Evolutionary conservation across 495 filamentous ascomycete species (phyloP).

Genomic region (Cairneyella variabilis): DNA sequence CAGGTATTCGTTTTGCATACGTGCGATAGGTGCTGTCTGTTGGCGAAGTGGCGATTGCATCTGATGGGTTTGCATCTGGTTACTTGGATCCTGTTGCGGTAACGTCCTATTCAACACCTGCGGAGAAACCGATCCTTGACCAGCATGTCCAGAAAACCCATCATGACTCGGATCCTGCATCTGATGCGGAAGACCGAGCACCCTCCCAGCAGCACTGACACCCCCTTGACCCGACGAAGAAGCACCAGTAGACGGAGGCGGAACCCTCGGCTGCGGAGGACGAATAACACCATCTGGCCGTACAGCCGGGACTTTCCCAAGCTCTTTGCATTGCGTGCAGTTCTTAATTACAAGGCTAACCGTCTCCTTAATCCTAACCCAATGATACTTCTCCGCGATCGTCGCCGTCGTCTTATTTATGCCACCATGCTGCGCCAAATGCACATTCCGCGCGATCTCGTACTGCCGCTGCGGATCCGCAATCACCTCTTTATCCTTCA

Average conservation of each 20-base stretch:
- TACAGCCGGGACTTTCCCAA: conserved; percentile 54
- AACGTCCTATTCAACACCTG: conserved; percentile 24
- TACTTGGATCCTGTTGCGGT: conserved; percentile 6
- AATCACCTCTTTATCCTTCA: conserved; percentile 97
- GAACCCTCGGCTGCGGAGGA: not conserved
- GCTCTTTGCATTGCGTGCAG: conserved; percentile 85
- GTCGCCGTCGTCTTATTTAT: conserved; percentile 98
- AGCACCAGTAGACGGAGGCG: not conserved
- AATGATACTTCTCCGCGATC: conserved; percentile 92
- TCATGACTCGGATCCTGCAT: not conserved
- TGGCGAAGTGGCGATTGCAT: conserved; percentile 2
- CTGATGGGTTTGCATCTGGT: not conserved
- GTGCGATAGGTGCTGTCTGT: conserved; percentile 14
- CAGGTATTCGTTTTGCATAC: conserved; percentile 23
- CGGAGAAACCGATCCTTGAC: conserved; percentile 23
- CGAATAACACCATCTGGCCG: conserved; percentile 23
- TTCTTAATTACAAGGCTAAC: conserved; percentile 92
- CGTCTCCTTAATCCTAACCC: conserved; percentile 98
- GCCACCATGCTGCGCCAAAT: conserved; percentile 75
- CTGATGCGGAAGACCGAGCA: conserved; percentile 16
- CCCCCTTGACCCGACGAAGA: conserved; percentile 13
- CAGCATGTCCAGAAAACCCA: conserved; percentile 4
- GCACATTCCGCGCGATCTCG: conserved; percentile 75
- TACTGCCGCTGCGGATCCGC: conserved; percentile 89
- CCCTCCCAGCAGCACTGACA: conserved; percentile 19